Conservation (phyloP, 306 rosid genomes). For the Cercis canadensis region DNA sequence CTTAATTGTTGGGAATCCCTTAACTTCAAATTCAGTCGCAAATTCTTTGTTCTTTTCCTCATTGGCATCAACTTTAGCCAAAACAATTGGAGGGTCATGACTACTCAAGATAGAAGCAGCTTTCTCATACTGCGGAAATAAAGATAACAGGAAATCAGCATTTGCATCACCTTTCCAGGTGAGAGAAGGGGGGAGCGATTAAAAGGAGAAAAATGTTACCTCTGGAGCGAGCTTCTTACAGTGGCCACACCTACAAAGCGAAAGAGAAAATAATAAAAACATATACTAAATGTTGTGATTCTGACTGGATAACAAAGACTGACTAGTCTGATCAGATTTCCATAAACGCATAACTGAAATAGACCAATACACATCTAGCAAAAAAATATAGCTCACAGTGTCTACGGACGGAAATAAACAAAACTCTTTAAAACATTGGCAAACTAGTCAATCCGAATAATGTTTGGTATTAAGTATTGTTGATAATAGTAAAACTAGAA, state of each 20-base stretch:
- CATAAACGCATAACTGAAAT: background rate
- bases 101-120: slow-evolving; percentile 83
- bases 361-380: background rate
- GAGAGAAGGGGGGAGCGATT: background rate
- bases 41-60: slow-evolving; percentile 70
- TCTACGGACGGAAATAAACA: background rate
- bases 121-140: slow-evolving; percentile 70
- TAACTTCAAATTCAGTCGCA: slow-evolving; percentile 58
- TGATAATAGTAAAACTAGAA: background rate
- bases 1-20: slow-evolving; percentile 87
- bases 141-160: slow-evolving; percentile 25
- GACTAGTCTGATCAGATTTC: background rate
- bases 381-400: background rate
- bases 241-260: slow-evolving; percentile 88
- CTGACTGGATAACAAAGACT: background rate
- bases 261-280: background rate
- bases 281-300: slow-evolving; percentile 3
- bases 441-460: background rate
- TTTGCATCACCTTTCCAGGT: background rate
- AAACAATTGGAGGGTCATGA: slow-evolving; percentile 67
- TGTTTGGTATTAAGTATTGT: background rate
- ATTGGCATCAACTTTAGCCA: slow-evolving; percentile 86
- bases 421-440: too few relatives aligned
- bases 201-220: slow-evolving; percentile 51
- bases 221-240: slow-evolving; percentile 94